A percentile compares a stretch with the other conserved stretches of the same genome.
Evolutionary conservation across 148 eudicot genomes (phyloP).

Genomic region (Spergularia marina): DNA sequence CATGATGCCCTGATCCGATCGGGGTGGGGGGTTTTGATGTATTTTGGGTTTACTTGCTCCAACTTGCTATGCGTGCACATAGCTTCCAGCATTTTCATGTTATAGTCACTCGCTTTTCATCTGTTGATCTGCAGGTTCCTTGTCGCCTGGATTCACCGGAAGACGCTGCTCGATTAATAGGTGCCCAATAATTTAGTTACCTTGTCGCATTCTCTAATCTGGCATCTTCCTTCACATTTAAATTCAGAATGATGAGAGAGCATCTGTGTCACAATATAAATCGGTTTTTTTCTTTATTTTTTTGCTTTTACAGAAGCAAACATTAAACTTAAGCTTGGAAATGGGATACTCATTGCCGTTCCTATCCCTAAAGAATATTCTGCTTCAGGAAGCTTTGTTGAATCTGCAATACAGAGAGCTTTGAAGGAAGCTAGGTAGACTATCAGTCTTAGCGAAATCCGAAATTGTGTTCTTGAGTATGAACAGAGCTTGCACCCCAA

Average conservation of each 20-base stretch:
- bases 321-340: conserved; percentile 58
- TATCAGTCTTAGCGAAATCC: conserved; percentile 3
- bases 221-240: conserved; percentile 2
- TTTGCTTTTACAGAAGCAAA: conserved; percentile 52
- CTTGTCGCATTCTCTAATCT: neutral
- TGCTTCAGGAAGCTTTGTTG: conserved; percentile 74
- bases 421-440: conserved; percentile 72
- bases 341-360: conserved; percentile 79
- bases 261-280: neutral
- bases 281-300: neutral
- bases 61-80: neutral
- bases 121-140: conserved; percentile 50
- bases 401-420: conserved; percentile 85
- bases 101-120: neutral
- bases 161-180: conserved; percentile 85
- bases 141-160: conserved; percentile 68
- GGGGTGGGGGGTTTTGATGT: neutral
- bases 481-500: neutral
- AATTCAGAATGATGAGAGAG: neutral
- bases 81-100: neutral
- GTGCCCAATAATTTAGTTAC: conserved; percentile 27
- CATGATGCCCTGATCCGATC: neutral
- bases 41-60: too few relatives aligned
- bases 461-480: neutral
- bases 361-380: conserved; percentile 91